Base-by-base conservation (phyloP, 2,329 filamentous ascomycete genomes). In the Trichoderma atrobrunneum region DNA sequence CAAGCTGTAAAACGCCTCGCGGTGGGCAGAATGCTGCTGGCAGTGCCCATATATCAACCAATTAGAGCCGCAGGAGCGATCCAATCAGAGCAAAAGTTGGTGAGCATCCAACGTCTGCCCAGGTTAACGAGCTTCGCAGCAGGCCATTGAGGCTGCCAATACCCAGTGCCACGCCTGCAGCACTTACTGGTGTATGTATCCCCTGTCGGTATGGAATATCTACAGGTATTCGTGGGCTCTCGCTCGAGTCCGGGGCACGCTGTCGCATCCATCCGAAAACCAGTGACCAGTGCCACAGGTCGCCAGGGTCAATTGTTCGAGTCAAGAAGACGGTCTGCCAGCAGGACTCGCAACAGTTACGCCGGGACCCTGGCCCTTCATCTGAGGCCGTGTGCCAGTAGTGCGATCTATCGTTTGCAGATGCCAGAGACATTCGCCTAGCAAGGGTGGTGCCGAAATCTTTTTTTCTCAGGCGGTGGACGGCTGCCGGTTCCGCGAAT, bases 401-500 rank as follows among this genome's bases (percentile, higher is more conserved):
- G 68, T 64, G 70, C 70, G 63, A 72, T 72, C 70, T 68, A 36
- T 72, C 56, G 64, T 68, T 61, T 67, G 64, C 63, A 72, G 63
- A 70, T 70, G 57, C 60, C 68, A 70, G 51, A 26, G 51, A 71
- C 61, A n/a, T 51, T 63, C 60, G 59, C 57, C 62, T 71, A 70
- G 67, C 73, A 62, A 64, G 73, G 73, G 54, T 74, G 71, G 51
- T 74, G 68, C 73, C 73, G 73, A 74, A 71, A 67, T 48, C 70
- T 57, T 48, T 48, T 59, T 48, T 48, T 60, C 36, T 63, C 62
- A 69, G 70, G 63, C 63, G 70, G 72, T 72, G 72, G 72, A 21
- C 70, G 69, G 56, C n/a, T 71, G 71, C 74, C 74, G 73, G 71
- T 75, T 75, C 73, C 74, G 66, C 70, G 72, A 72, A 60, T 26